Percentiles rank a stretch among this genome's conserved stretches.
phyloP scores from a whole-genome alignment of 2,329 filamentous ascomycete species.

The Scedosporium dehoogii region DNA sequence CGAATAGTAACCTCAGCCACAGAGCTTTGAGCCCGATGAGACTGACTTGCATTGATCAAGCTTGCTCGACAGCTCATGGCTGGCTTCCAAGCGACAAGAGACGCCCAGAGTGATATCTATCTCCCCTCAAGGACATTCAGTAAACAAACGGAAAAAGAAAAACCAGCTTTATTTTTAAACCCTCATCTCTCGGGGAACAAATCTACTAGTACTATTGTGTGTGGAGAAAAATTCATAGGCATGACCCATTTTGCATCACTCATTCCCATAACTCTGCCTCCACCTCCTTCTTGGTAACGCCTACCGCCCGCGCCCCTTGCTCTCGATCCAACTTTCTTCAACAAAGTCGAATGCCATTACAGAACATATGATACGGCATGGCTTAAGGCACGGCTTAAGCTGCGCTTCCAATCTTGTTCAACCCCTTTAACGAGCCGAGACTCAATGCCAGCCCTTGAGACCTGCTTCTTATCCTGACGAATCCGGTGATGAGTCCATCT shows the following conservation, averaged over 20 bases:
- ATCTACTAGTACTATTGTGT: background rate
- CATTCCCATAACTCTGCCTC: background rate
- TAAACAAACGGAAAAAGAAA: background rate
- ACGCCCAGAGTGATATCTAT: too few species aligned
- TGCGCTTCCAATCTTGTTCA: slow-evolving; percentile 64
- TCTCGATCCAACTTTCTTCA: background rate
- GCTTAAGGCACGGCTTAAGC: slow-evolving; percentile 15
- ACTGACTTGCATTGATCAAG: too few species aligned
- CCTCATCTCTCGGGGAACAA: background rate
- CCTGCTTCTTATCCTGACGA: slow-evolving; percentile 94
- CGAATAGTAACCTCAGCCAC: too few species aligned
- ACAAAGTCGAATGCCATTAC: background rate
- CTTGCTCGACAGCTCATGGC: too few species aligned
- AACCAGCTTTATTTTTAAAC: background rate
- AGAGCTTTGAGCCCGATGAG: too few species aligned
- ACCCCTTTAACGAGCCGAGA: slow-evolving; percentile 84
- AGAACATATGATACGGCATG: background rate
- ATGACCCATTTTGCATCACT: slow-evolving; percentile 2
- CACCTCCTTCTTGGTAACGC: background rate
- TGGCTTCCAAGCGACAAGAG: too few species aligned
- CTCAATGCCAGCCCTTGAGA: slow-evolving; percentile 92
- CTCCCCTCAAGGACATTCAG: background rate
- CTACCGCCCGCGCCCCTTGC: background rate
- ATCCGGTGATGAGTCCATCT: slow-evolving; percentile 89
- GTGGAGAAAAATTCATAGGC: background rate